Evolutionary conservation across 768 basidiomycete species (phyloP), one percentile per base, ranked within the genome.

Genomic region (Leccinum incarnatum): DNA sequence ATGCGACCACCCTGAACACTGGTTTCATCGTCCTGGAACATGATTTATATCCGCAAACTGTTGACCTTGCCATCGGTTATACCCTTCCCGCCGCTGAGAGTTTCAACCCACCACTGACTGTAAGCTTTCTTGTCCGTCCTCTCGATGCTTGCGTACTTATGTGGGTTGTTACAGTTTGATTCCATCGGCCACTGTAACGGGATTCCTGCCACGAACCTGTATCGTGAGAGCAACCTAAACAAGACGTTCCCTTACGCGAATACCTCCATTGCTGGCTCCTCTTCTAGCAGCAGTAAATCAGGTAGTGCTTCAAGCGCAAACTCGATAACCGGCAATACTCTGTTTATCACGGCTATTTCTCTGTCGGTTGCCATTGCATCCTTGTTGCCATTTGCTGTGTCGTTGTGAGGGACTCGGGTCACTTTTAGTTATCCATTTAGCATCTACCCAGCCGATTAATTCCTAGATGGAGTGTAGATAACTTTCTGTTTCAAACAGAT

Each of bases 1-100:
- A 88, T 62, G 89, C 90, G 2, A 79, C 85, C 6, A 72, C 73
- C 17, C 65, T 91, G 21, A 61, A 80, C 52, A 86, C 82, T 40
- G 88, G 89, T 67, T 97, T 98, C 79, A 85, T 95, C 66, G 91
- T 95, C 34, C 78, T 98, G 56, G 81, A 94, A 72, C 93, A 95
- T 65, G 95, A 97, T 72, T 78, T 96, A 37, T 95, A 79, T 63
- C 75, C 87, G 62, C 84, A 92, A 67, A 90, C 92, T 12, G 93
- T 96, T 53, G 92, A 96, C 66, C 84, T 98, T 62, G 95, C 95
- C 29, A 81, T 89, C 57, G 93, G 91, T 23, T 95, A 94, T 76
- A 88, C 91, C 62, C 78, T 97, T 17, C 83, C 91, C 57, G 79
- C 86, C 29, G 95, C 93, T 21, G 72, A 90, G 66, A 79, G 66